These are phyloP conservation scores for Torulaspora quercuum DNA, from an alignment of 805 yeast genomes.

Conservation along the genomic window DNA sequence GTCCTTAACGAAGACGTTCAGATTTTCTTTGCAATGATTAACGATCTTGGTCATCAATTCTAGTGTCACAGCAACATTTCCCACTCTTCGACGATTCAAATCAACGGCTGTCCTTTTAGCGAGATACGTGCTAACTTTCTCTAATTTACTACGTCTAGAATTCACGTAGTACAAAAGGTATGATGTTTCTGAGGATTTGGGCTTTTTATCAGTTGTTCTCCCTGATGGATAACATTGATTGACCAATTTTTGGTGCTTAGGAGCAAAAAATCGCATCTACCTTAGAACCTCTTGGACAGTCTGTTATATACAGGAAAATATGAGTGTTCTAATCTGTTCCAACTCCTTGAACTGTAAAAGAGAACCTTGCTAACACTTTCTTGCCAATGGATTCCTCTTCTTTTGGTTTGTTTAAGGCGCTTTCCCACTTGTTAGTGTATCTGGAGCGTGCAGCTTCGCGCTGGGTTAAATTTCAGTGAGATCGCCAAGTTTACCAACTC, in stretches of 20 bases:
- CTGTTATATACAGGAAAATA: background rate
- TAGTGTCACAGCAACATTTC: constrained; percentile 80
- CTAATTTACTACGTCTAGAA: constrained; percentile 81
- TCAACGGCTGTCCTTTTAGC: constrained; percentile 60
- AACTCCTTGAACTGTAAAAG: too few species aligned
- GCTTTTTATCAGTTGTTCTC: constrained; percentile 77
- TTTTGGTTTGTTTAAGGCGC: too few species aligned
- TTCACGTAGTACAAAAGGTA: constrained; percentile 86
- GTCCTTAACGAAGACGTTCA: constrained; percentile 74
- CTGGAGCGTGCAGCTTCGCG: too few species aligned
- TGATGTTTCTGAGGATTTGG: constrained; percentile 88
- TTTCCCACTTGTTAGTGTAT: too few species aligned
- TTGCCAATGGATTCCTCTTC: too few species aligned
- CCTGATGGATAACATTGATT: constrained; percentile 94
- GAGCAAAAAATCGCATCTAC: constrained; percentile 43
- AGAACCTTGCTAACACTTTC: too few species aligned
- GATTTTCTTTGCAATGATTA: constrained; percentile 72
- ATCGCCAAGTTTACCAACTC: too few species aligned
- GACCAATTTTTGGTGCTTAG: constrained; percentile 87
- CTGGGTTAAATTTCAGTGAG: too few species aligned
- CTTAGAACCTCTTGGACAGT: background rate
- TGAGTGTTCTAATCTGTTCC: background rate
- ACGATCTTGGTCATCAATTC: constrained; percentile 67
- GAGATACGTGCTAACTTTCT: constrained; percentile 74
- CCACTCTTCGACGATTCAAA: constrained; percentile 57